phyloP scores from a whole-genome alignment of 768 basidiomycete genomes.

The Russula earlei region DNA sequence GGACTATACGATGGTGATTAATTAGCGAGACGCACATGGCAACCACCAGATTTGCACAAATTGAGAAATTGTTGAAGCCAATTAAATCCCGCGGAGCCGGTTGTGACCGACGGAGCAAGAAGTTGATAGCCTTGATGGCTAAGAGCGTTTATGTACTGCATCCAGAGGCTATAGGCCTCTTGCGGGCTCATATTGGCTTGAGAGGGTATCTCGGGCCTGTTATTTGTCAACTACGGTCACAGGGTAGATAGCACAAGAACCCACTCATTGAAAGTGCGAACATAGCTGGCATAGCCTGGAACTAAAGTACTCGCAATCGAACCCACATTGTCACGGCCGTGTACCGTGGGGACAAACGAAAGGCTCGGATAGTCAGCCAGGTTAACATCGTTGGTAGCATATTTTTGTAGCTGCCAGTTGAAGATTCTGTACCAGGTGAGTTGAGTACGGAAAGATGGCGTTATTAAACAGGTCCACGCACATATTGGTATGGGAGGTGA shows the following conservation, averaged over 20 bases:
- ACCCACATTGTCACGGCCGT: no score
- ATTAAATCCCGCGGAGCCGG: constrained; percentile 41
- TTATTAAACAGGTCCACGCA: constrained; percentile 33
- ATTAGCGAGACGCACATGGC: constrained; percentile 32
- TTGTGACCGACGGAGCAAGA: constrained; percentile 60
- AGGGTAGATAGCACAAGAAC: constrained; percentile 25
- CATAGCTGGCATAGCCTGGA: constrained; percentile 45
- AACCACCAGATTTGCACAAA: constrained; percentile 39
- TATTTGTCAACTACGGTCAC: neutral
- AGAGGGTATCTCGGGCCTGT: constrained; percentile 54
- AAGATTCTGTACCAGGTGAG: constrained; percentile 35
- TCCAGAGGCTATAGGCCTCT: constrained; percentile 48
- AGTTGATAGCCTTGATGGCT: constrained; percentile 43
- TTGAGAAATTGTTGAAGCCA: constrained; percentile 61
- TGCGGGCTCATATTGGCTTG: constrained; percentile 54
- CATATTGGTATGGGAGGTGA: constrained; percentile 27
- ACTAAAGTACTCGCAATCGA: no score
- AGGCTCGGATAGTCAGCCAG: no score
- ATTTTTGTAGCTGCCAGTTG: constrained; percentile 53
- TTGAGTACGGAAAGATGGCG: neutral
- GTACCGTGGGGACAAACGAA: no score
- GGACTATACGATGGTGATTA: neutral
- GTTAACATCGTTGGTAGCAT: constrained; percentile 26
- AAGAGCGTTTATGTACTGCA: constrained; percentile 51
- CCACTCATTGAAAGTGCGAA: constrained; percentile 70